Conservation (phyloP, 1,139 yeast genomes). For the Lodderomyces margitis region DNA sequence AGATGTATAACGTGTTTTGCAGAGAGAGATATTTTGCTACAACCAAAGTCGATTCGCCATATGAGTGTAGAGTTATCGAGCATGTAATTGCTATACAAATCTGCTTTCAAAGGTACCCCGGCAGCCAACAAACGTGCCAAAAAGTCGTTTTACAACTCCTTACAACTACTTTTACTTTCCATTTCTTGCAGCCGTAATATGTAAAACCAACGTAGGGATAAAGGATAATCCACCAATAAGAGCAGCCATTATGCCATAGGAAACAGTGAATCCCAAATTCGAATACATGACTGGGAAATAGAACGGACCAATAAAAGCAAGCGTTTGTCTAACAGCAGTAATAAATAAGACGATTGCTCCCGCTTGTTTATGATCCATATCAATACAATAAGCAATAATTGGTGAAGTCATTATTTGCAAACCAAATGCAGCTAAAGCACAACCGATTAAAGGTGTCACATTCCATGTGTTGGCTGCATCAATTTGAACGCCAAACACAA, state of each 20-base stretch:
- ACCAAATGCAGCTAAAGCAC: slow-evolving; percentile 19
- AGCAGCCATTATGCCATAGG: slow-evolving; percentile 19
- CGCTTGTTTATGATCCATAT: slow-evolving; percentile 13
- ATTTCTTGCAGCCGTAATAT: not conserved
- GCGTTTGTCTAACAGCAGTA: slow-evolving; percentile 17
- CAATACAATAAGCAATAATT: slow-evolving; percentile 20
- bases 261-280: slow-evolving; percentile 15
- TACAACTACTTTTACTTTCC: slow-evolving; percentile 4
- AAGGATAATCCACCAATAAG: slow-evolving; percentile 14
- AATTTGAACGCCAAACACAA: slow-evolving; percentile 18
- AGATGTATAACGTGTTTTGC: too few species aligned
- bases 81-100: too few species aligned
- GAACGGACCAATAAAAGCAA: slow-evolving; percentile 22
- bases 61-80: too few species aligned
- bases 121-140: too few species aligned
- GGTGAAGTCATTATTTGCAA: slow-evolving; percentile 20
- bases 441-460: slow-evolving; percentile 19
- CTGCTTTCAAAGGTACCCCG: not conserved
- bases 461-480: slow-evolving; percentile 16
- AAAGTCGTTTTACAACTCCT: too few species aligned
- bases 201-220: slow-evolving; percentile 6
- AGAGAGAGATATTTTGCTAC: too few species aligned
- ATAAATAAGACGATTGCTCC: slow-evolving; percentile 18
- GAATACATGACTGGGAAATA: slow-evolving; percentile 20
- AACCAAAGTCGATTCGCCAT: too few species aligned